These are phyloP conservation scores for Prunus mongolica DNA, from an alignment of 306 rosid genomes.

Conservation along the genomic window DNA sequence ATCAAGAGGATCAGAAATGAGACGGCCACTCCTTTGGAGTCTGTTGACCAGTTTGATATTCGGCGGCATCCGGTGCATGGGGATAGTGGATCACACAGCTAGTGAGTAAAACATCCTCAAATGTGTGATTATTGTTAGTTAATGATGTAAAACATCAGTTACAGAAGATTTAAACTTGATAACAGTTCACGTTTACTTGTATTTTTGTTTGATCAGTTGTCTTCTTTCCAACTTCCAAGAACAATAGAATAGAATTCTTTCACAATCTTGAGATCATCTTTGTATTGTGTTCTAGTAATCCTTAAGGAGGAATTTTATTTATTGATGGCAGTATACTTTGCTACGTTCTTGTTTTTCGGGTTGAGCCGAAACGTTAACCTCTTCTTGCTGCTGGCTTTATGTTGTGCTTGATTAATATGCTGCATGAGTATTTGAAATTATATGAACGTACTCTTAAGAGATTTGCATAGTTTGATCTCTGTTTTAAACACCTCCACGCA, in stretches of 20 bases:
- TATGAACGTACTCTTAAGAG: no score
- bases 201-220: constrained; percentile 27
- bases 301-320: constrained; percentile 39
- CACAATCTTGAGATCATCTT: constrained; percentile 31
- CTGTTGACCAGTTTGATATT: constrained; percentile 73
- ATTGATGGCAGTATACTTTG: constrained; percentile 38
- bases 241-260: constrained; percentile 58
- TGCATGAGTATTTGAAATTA: neutral
- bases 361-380: neutral
- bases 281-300: constrained; percentile 33
- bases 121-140: constrained; percentile 40
- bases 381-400: neutral
- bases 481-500: no score
- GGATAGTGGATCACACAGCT: constrained; percentile 44
- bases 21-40: constrained; percentile 70
- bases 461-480: no score
- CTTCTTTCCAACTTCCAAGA: constrained; percentile 34
- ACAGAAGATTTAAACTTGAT: constrained; percentile 31
- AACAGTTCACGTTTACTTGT: constrained; percentile 36
- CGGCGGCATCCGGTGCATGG: constrained; percentile 43
- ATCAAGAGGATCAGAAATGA: constrained; percentile 90
- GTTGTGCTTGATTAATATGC: neutral
- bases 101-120: constrained; percentile 28
- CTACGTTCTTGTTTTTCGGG: constrained; percentile 6
- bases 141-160: constrained; percentile 34